A percentile compares a stretch with the other conserved stretches of the same genome.
Conservation (phyloP, 73 alveolate species). For the Halteria grandinella region DNA sequence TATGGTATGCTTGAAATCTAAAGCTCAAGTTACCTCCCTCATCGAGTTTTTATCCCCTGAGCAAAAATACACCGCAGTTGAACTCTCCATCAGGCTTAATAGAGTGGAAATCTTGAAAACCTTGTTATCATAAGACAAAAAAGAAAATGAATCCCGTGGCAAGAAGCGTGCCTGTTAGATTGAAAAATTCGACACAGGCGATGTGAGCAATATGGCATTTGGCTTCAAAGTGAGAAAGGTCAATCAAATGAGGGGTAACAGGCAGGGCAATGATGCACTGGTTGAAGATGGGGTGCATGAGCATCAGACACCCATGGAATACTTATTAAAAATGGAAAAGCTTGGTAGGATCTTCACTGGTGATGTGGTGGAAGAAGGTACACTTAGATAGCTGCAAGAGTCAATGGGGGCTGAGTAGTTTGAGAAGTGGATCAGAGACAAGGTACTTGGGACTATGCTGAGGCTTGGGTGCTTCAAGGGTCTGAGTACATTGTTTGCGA, state of each 20-base stretch:
- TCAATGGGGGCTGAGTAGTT: constrained; percentile 60
- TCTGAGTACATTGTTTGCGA: constrained; percentile 67
- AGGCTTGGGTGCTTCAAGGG: constrained; percentile 80
- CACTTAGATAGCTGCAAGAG: constrained; percentile 76
- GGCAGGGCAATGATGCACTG: constrained; percentile 98
- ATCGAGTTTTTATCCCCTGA: constrained; percentile 49
- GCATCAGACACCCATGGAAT: constrained; percentile 54
- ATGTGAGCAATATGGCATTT: constrained; percentile 83
- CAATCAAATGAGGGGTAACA: constrained; percentile 92
- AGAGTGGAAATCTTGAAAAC: constrained; percentile 5
- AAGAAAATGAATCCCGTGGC: constrained; percentile 41
- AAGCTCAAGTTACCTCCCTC: constrained; percentile 20
- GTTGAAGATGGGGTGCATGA: constrained; percentile 74
- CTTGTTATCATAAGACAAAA: not conserved
- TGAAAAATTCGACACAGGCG: constrained; percentile 91
- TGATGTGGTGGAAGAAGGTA: constrained; percentile 11
- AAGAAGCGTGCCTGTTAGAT: constrained; percentile 35
- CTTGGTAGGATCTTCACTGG: constrained; percentile 28
- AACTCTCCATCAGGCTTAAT: not conserved
- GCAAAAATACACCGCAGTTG: constrained; percentile 20
- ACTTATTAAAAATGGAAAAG: constrained; percentile 58
- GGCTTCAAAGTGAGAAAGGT: constrained; percentile 93
- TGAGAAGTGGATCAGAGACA: constrained; percentile 61
- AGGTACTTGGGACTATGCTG: constrained; percentile 62
- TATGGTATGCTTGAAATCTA: constrained; percentile 7